These are phyloP conservation scores for Mortierella claussenii DNA, from an alignment of 192 early-diverging fungal species.

Conservation along the genomic window DNA sequence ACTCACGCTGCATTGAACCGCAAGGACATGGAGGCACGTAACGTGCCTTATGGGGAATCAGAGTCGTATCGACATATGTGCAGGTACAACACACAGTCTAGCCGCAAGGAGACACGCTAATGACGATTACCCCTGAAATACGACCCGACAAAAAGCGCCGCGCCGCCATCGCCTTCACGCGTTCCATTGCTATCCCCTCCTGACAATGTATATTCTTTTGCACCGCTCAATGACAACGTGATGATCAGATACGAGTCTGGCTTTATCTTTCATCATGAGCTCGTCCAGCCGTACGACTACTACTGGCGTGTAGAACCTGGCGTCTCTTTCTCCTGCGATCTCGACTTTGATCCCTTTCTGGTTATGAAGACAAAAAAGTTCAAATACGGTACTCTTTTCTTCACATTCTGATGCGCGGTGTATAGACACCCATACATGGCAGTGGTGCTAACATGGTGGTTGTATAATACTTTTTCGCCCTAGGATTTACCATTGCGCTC, in stretches of 20 bases:
- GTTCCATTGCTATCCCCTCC: constrained; percentile 15
- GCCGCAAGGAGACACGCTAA: too few species aligned
- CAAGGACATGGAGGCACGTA: constrained; percentile 65
- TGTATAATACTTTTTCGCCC: background rate
- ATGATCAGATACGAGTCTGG: constrained; percentile 74
- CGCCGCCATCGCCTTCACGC: too few species aligned
- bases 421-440: too few species aligned
- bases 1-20: constrained; percentile 67
- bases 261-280: constrained; percentile 79
- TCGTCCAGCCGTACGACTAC: constrained; percentile 75
- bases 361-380: constrained; percentile 78
- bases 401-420: too few species aligned
- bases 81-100: constrained; percentile 66
- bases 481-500: constrained; percentile 71
- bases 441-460: background rate
- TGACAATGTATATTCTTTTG: too few species aligned
- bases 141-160: too few species aligned
- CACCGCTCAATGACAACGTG: too few species aligned
- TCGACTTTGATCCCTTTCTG: constrained; percentile 84
- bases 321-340: constrained; percentile 81
- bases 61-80: constrained; percentile 93
- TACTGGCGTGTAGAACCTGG: constrained; percentile 90
- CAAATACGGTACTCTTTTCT: constrained; percentile 77
- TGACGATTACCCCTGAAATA: too few species aligned
- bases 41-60: constrained; percentile 77